phyloP scores from a whole-genome alignment of 495 filamentous ascomycete genomes.

The Alectoria sarmentosa region DNA sequence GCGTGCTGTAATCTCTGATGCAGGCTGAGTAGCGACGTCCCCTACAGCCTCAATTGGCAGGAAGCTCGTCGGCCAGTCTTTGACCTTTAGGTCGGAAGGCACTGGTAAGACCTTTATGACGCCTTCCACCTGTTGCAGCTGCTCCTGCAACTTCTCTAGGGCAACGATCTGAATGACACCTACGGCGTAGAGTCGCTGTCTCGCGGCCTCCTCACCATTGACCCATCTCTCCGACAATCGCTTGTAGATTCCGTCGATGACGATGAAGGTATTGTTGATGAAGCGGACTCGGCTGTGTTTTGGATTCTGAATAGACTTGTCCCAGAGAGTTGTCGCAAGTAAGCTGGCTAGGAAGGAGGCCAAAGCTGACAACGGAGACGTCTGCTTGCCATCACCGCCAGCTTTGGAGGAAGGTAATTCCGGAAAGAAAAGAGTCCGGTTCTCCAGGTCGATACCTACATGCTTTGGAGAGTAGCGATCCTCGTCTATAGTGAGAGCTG shows the following conservation, averaged over 20 bases:
- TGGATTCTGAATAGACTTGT: background rate
- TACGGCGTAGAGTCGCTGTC: background rate
- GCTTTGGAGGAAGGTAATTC: background rate
- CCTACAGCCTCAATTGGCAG: background rate
- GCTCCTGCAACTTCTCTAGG: background rate
- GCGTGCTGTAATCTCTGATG: background rate
- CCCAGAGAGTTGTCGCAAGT: conserved; percentile 3
- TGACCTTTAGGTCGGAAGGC: background rate
- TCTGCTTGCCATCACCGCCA: background rate
- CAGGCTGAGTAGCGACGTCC: conserved; percentile 1
- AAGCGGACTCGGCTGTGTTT: conserved; percentile 5
- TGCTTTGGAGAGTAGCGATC: background rate
- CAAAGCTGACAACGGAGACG: conserved; percentile 2
- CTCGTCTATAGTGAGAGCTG: background rate
- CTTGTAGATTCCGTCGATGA: conserved; percentile 3
- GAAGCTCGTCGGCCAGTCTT: conserved; percentile 1
- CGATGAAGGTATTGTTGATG: conserved; percentile 4
- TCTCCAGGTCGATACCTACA: background rate
- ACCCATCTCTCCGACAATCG: background rate
- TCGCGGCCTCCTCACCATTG: background rate
- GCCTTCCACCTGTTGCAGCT: background rate
- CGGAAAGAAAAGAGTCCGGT: conserved; percentile 1
- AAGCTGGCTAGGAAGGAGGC: background rate
- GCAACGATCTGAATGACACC: background rate
- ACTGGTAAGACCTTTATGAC: background rate